phyloP scores from a whole-genome alignment of 139 green algal species.

The Medakamo hakoo region DNA sequence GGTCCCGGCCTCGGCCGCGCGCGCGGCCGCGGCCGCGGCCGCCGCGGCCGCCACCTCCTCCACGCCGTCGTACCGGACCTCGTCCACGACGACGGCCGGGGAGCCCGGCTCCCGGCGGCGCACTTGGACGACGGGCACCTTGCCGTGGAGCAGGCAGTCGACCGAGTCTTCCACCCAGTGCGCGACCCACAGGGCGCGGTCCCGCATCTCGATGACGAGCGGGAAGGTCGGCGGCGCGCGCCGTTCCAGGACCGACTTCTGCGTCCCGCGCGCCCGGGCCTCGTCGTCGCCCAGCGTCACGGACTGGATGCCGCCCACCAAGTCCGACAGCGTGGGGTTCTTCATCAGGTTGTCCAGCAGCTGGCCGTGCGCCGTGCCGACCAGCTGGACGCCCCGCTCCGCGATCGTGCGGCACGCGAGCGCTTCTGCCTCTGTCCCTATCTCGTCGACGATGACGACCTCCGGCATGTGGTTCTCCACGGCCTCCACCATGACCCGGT shows the following conservation, averaged over 20 bases:
- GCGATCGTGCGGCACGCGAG: conserved; percentile 94
- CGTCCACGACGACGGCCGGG: conserved; percentile 16
- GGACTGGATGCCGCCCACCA: conserved; percentile 57
- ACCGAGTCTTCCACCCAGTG: conserved; percentile 70
- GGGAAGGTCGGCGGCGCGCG: conserved; percentile 82
- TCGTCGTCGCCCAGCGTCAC: conserved; percentile 78
- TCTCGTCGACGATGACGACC: conserved; percentile 91
- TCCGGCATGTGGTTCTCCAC: conserved; percentile 96
- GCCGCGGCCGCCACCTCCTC: neutral
- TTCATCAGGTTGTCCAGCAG: conserved; percentile 96
- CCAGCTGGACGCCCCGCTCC: conserved; percentile 83
- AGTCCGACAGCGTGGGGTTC: conserved; percentile 65
- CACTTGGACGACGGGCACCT: conserved; percentile 62
- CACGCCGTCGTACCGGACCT: conserved; percentile 20
- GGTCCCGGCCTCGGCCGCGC: neutral
- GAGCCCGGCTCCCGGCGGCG: neutral
- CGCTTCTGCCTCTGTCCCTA: conserved; percentile 88
- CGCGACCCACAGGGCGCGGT: conserved; percentile 67
- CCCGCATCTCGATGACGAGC: conserved; percentile 89
- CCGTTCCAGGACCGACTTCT: conserved; percentile 93
- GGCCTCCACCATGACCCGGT: conserved; percentile 88
- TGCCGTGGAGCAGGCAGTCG: conserved; percentile 58
- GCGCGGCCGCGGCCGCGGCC: neutral
- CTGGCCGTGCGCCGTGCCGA: conserved; percentile 92
- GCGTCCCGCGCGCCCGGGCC: conserved; percentile 62